Evolutionary conservation across 768 basidiomycete genomes (phyloP).

Genomic region (Lyophyllum shimeji): DNA sequence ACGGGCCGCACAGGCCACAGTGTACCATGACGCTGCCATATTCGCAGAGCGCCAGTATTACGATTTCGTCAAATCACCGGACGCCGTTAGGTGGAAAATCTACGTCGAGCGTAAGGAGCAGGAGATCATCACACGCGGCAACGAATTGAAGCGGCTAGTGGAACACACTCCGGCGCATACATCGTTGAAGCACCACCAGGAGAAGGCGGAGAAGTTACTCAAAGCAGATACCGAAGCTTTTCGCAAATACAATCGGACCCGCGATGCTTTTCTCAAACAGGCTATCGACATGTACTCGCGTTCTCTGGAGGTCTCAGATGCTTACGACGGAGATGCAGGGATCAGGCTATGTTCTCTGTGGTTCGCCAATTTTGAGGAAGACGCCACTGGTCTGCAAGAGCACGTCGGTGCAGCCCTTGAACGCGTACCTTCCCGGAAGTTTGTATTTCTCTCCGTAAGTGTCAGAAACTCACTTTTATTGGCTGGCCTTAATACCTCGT

Average conservation of each 20-base stretch:
- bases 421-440: slow-evolving; percentile 80
- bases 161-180: slow-evolving; percentile 13
- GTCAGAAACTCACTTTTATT: neutral
- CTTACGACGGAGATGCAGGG: slow-evolving; percentile 72
- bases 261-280: slow-evolving; percentile 63
- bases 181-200: slow-evolving; percentile 22
- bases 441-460: slow-evolving; percentile 76
- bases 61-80: slow-evolving; percentile 64
- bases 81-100: slow-evolving; percentile 64
- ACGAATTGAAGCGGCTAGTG: slow-evolving; percentile 25
- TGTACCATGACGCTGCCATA: slow-evolving; percentile 80
- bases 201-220: slow-evolving; percentile 32
- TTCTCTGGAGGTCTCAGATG: slow-evolving; percentile 67
- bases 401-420: slow-evolving; percentile 45
- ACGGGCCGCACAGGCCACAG: slow-evolving; percentile 43
- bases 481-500: slow-evolving; percentile 1
- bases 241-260: slow-evolving; percentile 52
- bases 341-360: slow-evolving; percentile 89
- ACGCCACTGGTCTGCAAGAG: slow-evolving; percentile 38
- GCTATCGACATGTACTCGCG: slow-evolving; percentile 87
- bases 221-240: slow-evolving; percentile 49
- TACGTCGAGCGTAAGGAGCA: slow-evolving; percentile 72
- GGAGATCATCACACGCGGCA: slow-evolving; percentile 60
- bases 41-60: slow-evolving; percentile 92
- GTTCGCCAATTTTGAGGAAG: slow-evolving; percentile 82